These are phyloP conservation scores for Trametes elegans DNA, from an alignment of 768 basidiomycete species.

Conservation along the genomic window DNA sequence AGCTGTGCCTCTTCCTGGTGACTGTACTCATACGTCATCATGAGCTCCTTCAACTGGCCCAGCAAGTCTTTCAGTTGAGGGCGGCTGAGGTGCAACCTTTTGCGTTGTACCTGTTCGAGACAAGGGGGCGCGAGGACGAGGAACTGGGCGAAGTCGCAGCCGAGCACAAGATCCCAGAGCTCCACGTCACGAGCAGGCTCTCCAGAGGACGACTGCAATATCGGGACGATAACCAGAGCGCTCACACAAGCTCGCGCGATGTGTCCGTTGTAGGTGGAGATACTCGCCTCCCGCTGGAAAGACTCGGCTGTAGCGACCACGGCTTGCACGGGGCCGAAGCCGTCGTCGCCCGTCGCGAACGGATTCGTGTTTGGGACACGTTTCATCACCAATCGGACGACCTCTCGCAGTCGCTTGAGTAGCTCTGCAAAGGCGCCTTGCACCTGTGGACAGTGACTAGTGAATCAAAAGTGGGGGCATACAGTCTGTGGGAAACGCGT, in stretches of 20 bases:
- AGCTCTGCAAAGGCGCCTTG: conserved; percentile 44
- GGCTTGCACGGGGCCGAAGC: conserved; percentile 48
- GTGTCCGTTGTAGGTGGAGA: conserved; percentile 20
- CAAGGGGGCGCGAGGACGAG: conserved; percentile 55
- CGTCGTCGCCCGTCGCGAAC: conserved; percentile 43
- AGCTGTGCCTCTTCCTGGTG: conserved; percentile 52
- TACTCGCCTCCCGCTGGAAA: not conserved
- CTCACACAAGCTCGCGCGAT: conserved; percentile 53
- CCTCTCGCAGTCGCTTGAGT: conserved; percentile 35
- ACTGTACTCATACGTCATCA: conserved; percentile 52
- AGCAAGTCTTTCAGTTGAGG: conserved; percentile 54
- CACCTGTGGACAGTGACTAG: conserved; percentile 38
- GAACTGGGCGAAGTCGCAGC: conserved; percentile 53
- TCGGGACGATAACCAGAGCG: conserved; percentile 62
- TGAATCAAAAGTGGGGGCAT: not conserved
- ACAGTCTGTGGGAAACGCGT: too few relatives aligned
- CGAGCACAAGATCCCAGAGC: conserved; percentile 50
- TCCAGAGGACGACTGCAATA: conserved; percentile 55
- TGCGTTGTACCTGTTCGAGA: conserved; percentile 52
- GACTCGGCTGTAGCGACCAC: not conserved
- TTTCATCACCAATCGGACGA: conserved; percentile 41
- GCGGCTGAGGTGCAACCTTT: conserved; percentile 50
- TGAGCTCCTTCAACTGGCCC: conserved; percentile 49
- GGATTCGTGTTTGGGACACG: conserved; percentile 23
- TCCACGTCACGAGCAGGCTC: conserved; percentile 63